Base-by-base conservation (phyloP, 441 rosid genomes). In the Gossypium armourianum region DNA sequence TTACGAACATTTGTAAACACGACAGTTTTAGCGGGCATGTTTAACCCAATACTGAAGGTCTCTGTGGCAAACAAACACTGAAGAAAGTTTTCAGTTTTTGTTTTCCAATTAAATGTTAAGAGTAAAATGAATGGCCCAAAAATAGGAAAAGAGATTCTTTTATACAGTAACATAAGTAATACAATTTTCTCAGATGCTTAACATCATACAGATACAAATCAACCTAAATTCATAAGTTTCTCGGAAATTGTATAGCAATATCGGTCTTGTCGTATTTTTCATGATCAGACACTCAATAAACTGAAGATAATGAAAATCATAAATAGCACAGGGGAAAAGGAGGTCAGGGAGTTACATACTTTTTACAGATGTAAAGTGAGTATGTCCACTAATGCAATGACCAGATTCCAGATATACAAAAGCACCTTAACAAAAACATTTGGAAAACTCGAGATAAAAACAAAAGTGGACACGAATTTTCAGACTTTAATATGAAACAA, bases 31-130 rank as follows among this genome's bases (percentile, higher is more conserved):
- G 99, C 97, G 59, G 99, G 99, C 97, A 94, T 94, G 85, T 94
- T 94, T 78, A 94, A 76, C 66, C 99, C 99, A 62, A 94, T 94
- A 77, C 99, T 94, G 88, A 94, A 94, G 47, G 99, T 94, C 84
- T 94, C 98, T 74, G 99, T 94, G 60, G 97, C 99, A 87, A 94
- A 92, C 80, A 94, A 86, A 85, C 99, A 94, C 99, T 94, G 66
- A 72, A 79, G 61, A 64, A 79, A 74, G 67, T 7, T 59, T 61
- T 79, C 74, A 76, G 72, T 58, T 70, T 76, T 78, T 66, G 74
- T 43, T 55, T 65, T 62, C 21, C 64, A 61, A 4, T 61, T 19
- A 53, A 15, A 47, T 49, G 24, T 15, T 23, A 64, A 15, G 15
- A 23, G 24, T 65, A 12, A 24, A 68, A 32, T n/a, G 4, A 26